A percentile compares a stretch with the other conserved stretches of the same genome.
These are phyloP conservation scores for Aspergillus fructus DNA, from an alignment of 2,329 filamentous ascomycete genomes.

Conservation along the genomic window DNA sequence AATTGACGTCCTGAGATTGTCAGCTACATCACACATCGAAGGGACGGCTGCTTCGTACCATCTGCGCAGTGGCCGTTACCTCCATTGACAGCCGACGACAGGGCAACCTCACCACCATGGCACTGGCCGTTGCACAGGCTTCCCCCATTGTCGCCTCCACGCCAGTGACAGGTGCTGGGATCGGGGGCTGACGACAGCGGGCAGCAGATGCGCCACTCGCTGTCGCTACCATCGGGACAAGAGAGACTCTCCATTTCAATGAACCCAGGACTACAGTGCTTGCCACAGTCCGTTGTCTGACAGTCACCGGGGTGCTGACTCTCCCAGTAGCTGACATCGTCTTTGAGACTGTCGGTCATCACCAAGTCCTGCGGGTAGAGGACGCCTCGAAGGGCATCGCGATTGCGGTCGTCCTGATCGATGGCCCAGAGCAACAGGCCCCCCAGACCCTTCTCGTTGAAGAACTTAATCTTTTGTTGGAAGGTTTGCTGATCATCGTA, in stretches of 20 bases:
- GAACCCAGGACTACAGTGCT: background rate
- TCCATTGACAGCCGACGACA: background rate
- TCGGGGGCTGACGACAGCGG: slow-evolving; percentile 12
- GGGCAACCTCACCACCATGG: slow-evolving; percentile 15
- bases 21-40: background rate
- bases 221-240: slow-evolving; percentile 7
- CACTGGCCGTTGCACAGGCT: slow-evolving; percentile 17
- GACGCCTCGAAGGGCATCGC: slow-evolving; percentile 6
- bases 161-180: slow-evolving; percentile 14
- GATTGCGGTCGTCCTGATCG: background rate
- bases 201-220: slow-evolving; percentile 10
- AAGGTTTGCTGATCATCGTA: slow-evolving; percentile 41
- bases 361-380: slow-evolving; percentile 7
- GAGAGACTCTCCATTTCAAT: slow-evolving; percentile 12
- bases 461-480: slow-evolving; percentile 36
- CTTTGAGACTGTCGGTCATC: slow-evolving; percentile 2
- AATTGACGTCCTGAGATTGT: slow-evolving; percentile 4
- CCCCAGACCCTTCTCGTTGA: slow-evolving; percentile 19
- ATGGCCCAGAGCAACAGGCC: slow-evolving; percentile 7
- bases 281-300: slow-evolving; percentile 6
- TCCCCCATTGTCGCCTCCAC: slow-evolving; percentile 9
- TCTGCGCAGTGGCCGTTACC: slow-evolving; percentile 9
- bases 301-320: slow-evolving; percentile 4
- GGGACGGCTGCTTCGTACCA: background rate
- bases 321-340: slow-evolving; percentile 10